phyloP scores from a whole-genome alignment of 1,139 yeast genomes.

The Candida sp. region DNA sequence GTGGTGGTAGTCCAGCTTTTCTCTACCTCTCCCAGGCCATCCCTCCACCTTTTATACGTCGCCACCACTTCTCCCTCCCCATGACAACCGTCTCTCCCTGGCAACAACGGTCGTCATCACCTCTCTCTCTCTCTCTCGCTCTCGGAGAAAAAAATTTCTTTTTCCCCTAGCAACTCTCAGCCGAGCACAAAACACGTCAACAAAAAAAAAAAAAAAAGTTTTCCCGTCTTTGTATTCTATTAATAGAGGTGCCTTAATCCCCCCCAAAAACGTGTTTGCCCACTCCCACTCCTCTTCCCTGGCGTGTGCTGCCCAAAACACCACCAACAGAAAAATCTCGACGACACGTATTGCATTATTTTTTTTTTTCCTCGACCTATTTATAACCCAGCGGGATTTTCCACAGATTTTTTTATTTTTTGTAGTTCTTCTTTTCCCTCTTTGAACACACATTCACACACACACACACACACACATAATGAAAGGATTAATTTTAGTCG shows the following conservation, averaged over 20 bases:
- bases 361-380: not conserved
- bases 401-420: not conserved
- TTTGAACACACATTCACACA: not conserved
- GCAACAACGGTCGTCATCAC: too few species aligned
- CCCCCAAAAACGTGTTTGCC: not conserved
- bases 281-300: too few species aligned
- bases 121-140: too few species aligned
- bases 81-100: too few species aligned
- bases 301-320: too few species aligned
- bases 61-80: too few species aligned
- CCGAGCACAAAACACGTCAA: not conserved
- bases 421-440: not conserved
- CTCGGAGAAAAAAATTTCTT: too few species aligned
- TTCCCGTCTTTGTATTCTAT: not conserved
- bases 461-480: conserved; percentile 34
- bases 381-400: not conserved
- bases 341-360: not conserved
- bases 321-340: too few species aligned
- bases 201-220: not conserved
- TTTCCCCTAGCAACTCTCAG: too few species aligned
- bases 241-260: not conserved
- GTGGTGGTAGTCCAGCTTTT: too few species aligned
- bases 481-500: conserved; percentile 99
- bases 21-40: too few species aligned
- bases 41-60: too few species aligned